Evolutionary conservation across 257 asterid species (phyloP).

Genomic region (Oldenlandia corymbosa): DNA sequence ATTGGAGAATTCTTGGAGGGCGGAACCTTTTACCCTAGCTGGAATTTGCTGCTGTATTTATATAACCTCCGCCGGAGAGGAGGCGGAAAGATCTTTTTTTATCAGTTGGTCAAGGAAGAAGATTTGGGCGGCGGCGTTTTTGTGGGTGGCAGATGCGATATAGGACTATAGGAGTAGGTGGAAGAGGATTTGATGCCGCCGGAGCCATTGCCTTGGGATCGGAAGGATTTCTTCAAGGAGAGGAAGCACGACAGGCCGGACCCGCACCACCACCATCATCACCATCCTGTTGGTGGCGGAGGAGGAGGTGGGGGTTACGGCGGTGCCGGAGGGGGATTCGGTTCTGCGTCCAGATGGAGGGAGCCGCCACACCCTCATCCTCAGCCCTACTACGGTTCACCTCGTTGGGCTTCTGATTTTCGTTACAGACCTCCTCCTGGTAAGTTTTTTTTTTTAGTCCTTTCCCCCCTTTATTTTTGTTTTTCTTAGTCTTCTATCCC

Average conservation of each 20-base stretch:
- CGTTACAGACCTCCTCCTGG: constrained; percentile 79
- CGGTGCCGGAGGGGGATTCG: constrained; percentile 40
- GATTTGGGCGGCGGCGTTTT: neutral
- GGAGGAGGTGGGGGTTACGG: constrained; percentile 46
- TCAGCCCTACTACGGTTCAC: constrained; percentile 34
- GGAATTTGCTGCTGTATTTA: constrained; percentile 3
- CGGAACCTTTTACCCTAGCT: constrained; percentile 28
- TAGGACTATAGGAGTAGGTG: constrained; percentile 26
- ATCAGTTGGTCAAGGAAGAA: neutral
- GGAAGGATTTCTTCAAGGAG: constrained; percentile 72
- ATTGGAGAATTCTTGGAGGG: neutral
- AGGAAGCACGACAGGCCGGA: constrained; percentile 80
- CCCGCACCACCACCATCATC: constrained; percentile 8
- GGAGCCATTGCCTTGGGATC: constrained; percentile 95
- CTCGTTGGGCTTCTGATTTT: constrained; percentile 62
- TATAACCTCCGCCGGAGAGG: neutral
- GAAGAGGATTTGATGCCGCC: constrained; percentile 66
- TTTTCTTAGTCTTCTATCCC: neutral
- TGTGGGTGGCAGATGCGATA: constrained; percentile 49
- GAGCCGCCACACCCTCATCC: constrained; percentile 44
- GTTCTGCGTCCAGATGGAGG: constrained; percentile 70
- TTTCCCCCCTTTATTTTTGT: neutral
- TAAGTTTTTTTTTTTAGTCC: constrained; percentile 26
- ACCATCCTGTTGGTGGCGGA: constrained; percentile 15
- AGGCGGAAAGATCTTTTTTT: constrained; percentile 1